Evolutionary conservation across 306 rosid species (phyloP).

Genomic region (Arachis stenosperma): DNA sequence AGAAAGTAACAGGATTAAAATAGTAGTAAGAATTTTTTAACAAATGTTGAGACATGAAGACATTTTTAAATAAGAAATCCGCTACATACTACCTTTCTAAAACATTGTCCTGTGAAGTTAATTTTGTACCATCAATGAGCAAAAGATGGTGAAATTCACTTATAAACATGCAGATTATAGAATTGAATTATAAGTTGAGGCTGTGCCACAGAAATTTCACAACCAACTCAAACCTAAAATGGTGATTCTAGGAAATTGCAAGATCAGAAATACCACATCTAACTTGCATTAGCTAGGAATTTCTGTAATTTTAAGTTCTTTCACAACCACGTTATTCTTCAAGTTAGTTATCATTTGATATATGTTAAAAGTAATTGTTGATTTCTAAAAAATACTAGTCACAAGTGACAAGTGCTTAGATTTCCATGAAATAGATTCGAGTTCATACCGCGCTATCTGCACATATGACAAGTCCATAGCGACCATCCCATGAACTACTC

Average conservation of each 20-base stretch:
- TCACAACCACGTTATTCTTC: not conserved
- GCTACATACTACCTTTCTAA: not conserved
- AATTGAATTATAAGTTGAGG: not conserved
- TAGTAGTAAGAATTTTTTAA: not conserved
- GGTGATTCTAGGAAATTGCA: not conserved
- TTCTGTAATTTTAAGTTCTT: conserved; percentile 7
- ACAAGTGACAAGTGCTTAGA: not conserved
- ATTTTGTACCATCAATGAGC: not conserved
- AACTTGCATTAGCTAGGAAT: not conserved
- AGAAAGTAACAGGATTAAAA: not conserved
- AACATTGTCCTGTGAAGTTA: not conserved
- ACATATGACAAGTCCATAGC: conserved; percentile 87
- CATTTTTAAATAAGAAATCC: not conserved
- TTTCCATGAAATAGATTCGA: not conserved
- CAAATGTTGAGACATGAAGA: not conserved
- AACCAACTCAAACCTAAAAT: conserved; percentile 2
- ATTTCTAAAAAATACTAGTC: not conserved
- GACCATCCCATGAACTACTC: conserved; percentile 96
- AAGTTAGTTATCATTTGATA: not conserved
- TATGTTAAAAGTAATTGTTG: conserved; percentile 1
- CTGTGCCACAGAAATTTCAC: not conserved
- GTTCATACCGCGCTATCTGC: conserved; percentile 86
- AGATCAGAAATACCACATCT: not conserved
- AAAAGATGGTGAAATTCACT: not conserved
- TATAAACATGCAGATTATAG: conserved; percentile 1